Evolutionary conservation across 306 rosid genomes (phyloP).

Genomic region (Trifolium subterraneum): DNA sequence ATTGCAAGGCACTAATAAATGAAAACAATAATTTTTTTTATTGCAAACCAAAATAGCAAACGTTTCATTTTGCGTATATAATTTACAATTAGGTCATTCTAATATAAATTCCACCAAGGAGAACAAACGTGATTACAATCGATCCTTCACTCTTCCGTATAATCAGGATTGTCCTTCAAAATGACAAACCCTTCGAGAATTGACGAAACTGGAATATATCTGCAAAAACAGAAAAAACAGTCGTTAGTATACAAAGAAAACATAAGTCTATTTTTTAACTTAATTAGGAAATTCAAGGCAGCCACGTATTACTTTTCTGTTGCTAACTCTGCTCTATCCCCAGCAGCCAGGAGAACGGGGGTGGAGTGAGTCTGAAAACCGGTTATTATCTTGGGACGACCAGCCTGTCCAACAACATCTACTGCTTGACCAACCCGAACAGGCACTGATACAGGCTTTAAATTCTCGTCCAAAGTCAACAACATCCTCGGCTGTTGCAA

Average conservation of each 20-base stretch:
- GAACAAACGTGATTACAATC: no score
- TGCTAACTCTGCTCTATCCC: conserved; percentile 93
- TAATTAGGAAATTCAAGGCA: neutral
- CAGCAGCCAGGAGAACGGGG: conserved; percentile 91
- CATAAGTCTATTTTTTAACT: neutral
- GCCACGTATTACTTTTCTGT: conserved; percentile 73
- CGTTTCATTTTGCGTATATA: no score
- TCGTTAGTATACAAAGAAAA: conserved; percentile 23
- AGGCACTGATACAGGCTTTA: conserved; percentile 75
- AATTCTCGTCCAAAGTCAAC: conserved; percentile 84
- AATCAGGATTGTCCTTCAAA: conserved; percentile 86
- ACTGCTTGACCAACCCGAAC: conserved; percentile 96
- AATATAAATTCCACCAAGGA: no score
- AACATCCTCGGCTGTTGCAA: conserved; percentile 89
- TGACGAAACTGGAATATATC: conserved; percentile 86
- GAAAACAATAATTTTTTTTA: no score
- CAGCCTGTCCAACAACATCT: conserved; percentile 95
- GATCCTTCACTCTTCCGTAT: conserved; percentile 60
- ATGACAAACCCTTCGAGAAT: conserved; percentile 93
- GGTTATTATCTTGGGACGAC: conserved; percentile 92
- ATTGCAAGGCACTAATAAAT: no score
- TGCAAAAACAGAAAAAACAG: conserved; percentile 45
- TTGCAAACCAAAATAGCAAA: no score
- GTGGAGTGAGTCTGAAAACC: conserved; percentile 94
- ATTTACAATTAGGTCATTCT: no score